phyloP scores from a whole-genome alignment of 768 basidiomycete genomes.

The Galerina marginata region DNA sequence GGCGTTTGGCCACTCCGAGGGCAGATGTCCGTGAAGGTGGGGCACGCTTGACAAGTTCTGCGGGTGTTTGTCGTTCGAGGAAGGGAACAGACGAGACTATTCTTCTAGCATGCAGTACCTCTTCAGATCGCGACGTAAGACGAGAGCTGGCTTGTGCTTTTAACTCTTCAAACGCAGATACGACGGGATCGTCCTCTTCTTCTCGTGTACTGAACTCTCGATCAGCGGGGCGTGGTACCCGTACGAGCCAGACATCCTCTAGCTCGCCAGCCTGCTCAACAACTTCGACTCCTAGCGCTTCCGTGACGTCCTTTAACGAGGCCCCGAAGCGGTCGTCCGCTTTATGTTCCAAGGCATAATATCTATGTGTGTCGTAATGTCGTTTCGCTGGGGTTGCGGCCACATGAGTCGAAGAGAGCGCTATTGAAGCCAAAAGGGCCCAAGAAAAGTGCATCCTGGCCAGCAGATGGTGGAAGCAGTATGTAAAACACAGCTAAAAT shows the following conservation, averaged over 20 bases:
- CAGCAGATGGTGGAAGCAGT: slow-evolving; percentile 25
- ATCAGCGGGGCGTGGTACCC: slow-evolving; percentile 47
- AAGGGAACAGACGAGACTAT: slow-evolving; percentile 61
- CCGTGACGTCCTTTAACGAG: slow-evolving; percentile 62
- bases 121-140: slow-evolving; percentile 47
- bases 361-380: slow-evolving; percentile 68
- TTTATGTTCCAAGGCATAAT: slow-evolving; percentile 79
- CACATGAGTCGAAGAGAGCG: slow-evolving; percentile 17
- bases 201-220: slow-evolving; percentile 35
- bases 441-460: slow-evolving; percentile 29
- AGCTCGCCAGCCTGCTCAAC: slow-evolving; percentile 90
- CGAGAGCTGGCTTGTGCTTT: slow-evolving; percentile 36
- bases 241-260: slow-evolving; percentile 80
- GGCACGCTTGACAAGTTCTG: slow-evolving; percentile 73
- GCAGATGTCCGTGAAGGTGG: slow-evolving; percentile 52
- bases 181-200: slow-evolving; percentile 49
- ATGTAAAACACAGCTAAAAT: slow-evolving; percentile 10
- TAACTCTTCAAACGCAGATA: slow-evolving; percentile 53
- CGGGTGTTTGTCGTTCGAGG: slow-evolving; percentile 64
- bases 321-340: slow-evolving; percentile 43
- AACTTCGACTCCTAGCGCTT: slow-evolving; percentile 75
- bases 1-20: slow-evolving; percentile 53
- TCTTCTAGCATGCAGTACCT: slow-evolving; percentile 41
- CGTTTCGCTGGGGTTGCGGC: slow-evolving; percentile 51
- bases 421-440: slow-evolving; percentile 26